Conservation (phyloP, 208 protist genomes). For the Crithidia expoeki region DNA sequence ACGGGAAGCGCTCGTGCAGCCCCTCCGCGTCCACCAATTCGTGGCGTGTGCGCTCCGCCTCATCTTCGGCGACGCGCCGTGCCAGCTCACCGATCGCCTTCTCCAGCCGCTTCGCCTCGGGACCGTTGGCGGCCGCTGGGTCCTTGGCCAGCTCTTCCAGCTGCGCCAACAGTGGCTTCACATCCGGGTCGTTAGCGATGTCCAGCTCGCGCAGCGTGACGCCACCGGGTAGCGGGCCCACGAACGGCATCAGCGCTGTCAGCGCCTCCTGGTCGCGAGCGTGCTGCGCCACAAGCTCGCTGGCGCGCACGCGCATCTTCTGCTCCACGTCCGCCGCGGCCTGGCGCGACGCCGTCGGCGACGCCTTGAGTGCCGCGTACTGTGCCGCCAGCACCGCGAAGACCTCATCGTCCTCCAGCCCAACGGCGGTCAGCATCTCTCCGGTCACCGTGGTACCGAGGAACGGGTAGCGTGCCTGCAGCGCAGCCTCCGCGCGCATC, state of each 20-base stretch:
- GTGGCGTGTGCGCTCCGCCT: no score
- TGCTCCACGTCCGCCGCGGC: constrained; percentile 5
- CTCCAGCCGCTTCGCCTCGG: constrained; percentile 44
- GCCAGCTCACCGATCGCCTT: constrained; percentile 45
- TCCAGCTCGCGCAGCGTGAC: no score
- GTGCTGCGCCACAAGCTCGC: no score
- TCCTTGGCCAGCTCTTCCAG: constrained; percentile 42
- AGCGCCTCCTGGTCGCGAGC: no score
- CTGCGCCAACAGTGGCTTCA: constrained; percentile 35
- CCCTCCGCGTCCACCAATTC: no score
- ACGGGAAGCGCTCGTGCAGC: constrained; percentile 27
- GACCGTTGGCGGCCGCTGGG: constrained; percentile 23
- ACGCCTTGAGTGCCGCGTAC: constrained; percentile 2
- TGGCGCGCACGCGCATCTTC: background rate
- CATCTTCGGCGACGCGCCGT: constrained; percentile 46
- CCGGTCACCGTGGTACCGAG: constrained; percentile 6
- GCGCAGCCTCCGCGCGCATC: constrained; percentile 21
- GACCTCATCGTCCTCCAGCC: constrained; percentile 4
- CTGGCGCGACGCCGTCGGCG: constrained; percentile 9
- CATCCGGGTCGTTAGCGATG: no score
- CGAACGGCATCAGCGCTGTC: no score
- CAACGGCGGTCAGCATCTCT: background rate
- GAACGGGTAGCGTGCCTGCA: constrained; percentile 35
- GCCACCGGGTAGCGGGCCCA: no score
- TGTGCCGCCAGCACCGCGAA: background rate